phyloP scores from a whole-genome alignment of 78 protist genomes.

The Parvularia atlantis region DNA sequence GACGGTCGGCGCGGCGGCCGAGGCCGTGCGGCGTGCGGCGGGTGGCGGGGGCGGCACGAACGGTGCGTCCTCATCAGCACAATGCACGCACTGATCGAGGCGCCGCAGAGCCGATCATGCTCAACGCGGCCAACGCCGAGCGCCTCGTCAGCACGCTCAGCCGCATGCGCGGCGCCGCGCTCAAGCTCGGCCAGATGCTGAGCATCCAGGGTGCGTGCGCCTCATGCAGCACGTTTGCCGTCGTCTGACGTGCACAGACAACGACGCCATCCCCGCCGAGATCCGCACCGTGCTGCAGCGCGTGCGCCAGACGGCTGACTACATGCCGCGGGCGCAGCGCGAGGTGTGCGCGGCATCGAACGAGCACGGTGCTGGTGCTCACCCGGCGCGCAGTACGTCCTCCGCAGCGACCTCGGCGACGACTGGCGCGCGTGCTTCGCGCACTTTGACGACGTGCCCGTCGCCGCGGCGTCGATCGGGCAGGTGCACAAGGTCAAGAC shows the following conservation, averaged over 20 bases:
- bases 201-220: slow-evolving; percentile 40
- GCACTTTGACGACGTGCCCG: slow-evolving; percentile 51
- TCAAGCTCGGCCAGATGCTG: slow-evolving; percentile 75
- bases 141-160: slow-evolving; percentile 44
- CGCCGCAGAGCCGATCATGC: neutral
- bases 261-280: slow-evolving; percentile 20
- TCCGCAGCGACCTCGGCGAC: slow-evolving; percentile 52
- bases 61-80: too few relatives aligned
- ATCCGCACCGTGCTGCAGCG: slow-evolving; percentile 36
- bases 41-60: too few relatives aligned
- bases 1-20: too few relatives aligned
- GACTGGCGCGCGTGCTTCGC: slow-evolving; percentile 48
- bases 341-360: too few relatives aligned
- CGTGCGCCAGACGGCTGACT: slow-evolving; percentile 68
- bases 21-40: too few relatives aligned
- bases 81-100: too few relatives aligned
- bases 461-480: slow-evolving; percentile 84
- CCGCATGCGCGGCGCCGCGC: slow-evolving; percentile 80
- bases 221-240: neutral
- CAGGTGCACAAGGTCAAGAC: slow-evolving; percentile 68
- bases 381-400: slow-evolving; percentile 11
- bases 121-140: neutral
- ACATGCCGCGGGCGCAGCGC: slow-evolving; percentile 69
- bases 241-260: neutral
- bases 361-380: neutral